Evolutionary conservation across 805 yeast species (phyloP), one percentile per base, ranked within the genome.

Genomic region (Lachancea fermentati): DNA sequence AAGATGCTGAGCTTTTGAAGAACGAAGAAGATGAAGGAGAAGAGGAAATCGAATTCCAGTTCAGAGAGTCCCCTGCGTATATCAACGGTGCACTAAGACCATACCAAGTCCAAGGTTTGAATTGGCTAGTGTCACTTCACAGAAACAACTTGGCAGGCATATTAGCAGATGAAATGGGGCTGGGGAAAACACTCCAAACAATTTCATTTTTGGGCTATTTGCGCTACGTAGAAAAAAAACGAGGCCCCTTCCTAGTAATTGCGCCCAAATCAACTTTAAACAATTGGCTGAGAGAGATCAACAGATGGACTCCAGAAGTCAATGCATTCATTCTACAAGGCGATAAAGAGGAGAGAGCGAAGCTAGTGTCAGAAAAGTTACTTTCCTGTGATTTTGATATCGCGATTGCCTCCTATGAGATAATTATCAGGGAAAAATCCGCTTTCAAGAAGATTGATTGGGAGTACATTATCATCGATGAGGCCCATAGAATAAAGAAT

Each of bases 111-210:
- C 88, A 81, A 58, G 94, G 93, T 46, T 66, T 84, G 45, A 84
- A 84, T 58, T 84, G 94, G 94, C 63, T 84, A 50, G 73, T 83
- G 11, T 71, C 82, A 1, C 62, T 84, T 44, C 76, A 79, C 51
- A 81, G 78, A 47, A 81, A 81, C 62, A 75, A 77, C 44, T 64
- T 84, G 34, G 75, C 84, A 1, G 93, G 93, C 44, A 83, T 84
- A 17, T 67, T 84, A 43, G 93, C 93, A 1, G 93, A 84, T 62
- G 93, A 84, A 63, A 84, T 84, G 93, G 93, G 93, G 1, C 63
- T 84, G 46, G 93, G 93, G 50, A 84, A 84, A 57, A 84, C 93
- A 3, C 64, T 84, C 43, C 93, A 84, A 59, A 84, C 91, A 0
- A 83, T 84, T 47, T 76, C 91, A 5, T 80, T 81, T 47, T 61